Base-by-base conservation (phyloP, 2,329 filamentous ascomycete genomes). In the Xylariomycetidae sp. region DNA sequence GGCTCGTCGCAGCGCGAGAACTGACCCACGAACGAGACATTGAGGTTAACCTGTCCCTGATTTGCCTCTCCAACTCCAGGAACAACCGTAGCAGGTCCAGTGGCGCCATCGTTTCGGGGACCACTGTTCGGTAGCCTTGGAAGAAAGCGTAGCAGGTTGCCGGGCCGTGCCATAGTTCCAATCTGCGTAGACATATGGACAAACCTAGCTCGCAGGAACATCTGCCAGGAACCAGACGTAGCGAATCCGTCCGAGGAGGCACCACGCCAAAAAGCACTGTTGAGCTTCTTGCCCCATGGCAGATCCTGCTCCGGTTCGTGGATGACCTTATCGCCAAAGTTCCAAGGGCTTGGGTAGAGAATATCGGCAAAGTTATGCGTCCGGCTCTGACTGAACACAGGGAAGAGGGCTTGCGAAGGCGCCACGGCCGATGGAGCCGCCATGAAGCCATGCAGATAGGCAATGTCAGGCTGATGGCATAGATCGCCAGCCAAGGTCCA, bases 131-230 rank as follows among this genome's bases (percentile, higher is more conserved):
- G n/a, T n/a, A n/a, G n/a, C n/a, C n/a, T n/a, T 3, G 29, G 34
- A 6, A 43, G 31, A 14, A 40, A 25, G 23, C 38, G 37, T 19
- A 43, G 25, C 22, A 43, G 24, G 5, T 35, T 40, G 15, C 29
- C 35, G 6, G 36, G 29, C 5, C 35, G 18, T 32, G 43, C 25
- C 17, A 37, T 27, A 18, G 39, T 22, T 16, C 35, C 37, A 4
- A 40, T 32, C 7, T 32, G 31, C 7, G 74, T 74, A 16, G 72
- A 54, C 59, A 75, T 65, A 26, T 67, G 58, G 6, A 79, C 63
- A 40, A 81, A 73, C 8, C 77, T 67, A 35, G 79, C 76, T 5
- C 76, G 65, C 20, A 79, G 66, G 42, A 79, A 78, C 1, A 65
- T 65, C 13, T 64, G 65, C 76, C 76, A 82, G 19, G 67, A 71